These are phyloP conservation scores for Syncephalastrum monosporum DNA, from an alignment of 371 early-diverging fungal genomes.

Conservation along the genomic window DNA sequence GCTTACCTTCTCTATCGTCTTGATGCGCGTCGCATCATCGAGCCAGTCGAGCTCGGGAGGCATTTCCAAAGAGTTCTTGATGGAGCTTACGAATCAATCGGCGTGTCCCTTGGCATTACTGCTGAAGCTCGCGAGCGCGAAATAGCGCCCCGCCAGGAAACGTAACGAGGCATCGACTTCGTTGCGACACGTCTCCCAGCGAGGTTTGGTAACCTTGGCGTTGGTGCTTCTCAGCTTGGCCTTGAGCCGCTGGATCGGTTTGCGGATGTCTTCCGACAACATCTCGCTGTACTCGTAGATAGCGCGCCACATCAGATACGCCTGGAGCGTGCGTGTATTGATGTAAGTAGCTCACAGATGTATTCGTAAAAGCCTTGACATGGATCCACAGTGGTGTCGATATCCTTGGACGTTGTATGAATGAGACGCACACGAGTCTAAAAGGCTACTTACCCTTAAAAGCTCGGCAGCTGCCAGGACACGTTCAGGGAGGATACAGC, in stretches of 20 bases:
- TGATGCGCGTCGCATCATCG: constrained; percentile 42
- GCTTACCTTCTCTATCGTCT: constrained; percentile 47
- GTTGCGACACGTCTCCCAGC: constrained; percentile 46
- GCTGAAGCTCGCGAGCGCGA: constrained; percentile 45
- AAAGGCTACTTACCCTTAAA: constrained; percentile 24
- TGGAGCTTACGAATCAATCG: constrained; percentile 30
- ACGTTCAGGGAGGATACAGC: constrained; percentile 57
- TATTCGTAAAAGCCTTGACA: constrained; percentile 52
- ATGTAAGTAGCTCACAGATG: constrained; percentile 40
- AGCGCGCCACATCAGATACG: constrained; percentile 10
- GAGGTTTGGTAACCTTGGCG: constrained; percentile 30
- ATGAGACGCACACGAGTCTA: too few species aligned
- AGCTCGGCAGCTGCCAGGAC: constrained; percentile 58
- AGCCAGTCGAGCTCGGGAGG: constrained; percentile 51
- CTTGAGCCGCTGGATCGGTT: constrained; percentile 15
- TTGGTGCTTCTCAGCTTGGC: constrained; percentile 30
- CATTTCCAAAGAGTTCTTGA: constrained; percentile 29
- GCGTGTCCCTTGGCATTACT: constrained; percentile 29
- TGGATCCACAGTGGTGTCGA: constrained; percentile 41
- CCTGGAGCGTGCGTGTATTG: constrained; percentile 8
- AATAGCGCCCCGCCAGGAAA: constrained; percentile 55
- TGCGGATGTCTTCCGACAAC: constrained; percentile 16
- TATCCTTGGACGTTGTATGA: constrained; percentile 20
- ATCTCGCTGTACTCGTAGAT: constrained; percentile 1
- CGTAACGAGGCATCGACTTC: constrained; percentile 42